Evolutionary conservation across 805 yeast species (phyloP).

Genomic region (Metschnikowia arizonensis): DNA sequence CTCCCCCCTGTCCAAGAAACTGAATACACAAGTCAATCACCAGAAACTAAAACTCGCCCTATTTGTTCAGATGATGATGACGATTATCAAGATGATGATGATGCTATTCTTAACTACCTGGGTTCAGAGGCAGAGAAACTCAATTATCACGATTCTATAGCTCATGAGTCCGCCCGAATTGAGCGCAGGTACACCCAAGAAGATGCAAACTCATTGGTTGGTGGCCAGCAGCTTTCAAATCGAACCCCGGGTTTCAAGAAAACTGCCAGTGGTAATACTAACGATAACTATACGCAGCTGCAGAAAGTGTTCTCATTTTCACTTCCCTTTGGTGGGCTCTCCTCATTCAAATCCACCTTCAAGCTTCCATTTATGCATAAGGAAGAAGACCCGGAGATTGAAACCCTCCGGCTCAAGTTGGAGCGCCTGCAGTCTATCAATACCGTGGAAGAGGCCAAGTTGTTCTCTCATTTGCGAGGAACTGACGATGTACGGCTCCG

Average conservation of each 20-base stretch:
- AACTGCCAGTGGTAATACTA: not conserved
- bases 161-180: not conserved
- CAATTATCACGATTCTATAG: not conserved
- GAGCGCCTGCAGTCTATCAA: slow-evolving; percentile 54
- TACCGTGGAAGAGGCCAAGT: slow-evolving; percentile 59
- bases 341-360: slow-evolving; percentile 22
- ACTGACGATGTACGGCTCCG: slow-evolving; percentile 63
- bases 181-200: slow-evolving; percentile 17
- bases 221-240: slow-evolving; percentile 37
- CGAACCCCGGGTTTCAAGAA: not conserved
- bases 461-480: slow-evolving; percentile 51
- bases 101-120: not conserved
- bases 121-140: not conserved
- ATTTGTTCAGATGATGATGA: slow-evolving; percentile 3
- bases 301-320: slow-evolving; percentile 53
- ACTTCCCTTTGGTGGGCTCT: slow-evolving; percentile 52
- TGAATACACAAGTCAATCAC: not conserved
- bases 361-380: slow-evolving; percentile 22
- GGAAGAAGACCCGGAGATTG: slow-evolving; percentile 16
- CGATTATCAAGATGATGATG: slow-evolving; percentile 3
- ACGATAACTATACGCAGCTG: not conserved
- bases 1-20: slow-evolving; percentile 3
- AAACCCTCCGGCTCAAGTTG: slow-evolving; percentile 38
- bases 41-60: not conserved
- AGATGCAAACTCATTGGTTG: slow-evolving; percentile 48